Evolutionary conservation across 441 rosid genomes (phyloP).

Genomic region (Jatropha podagrica): DNA sequence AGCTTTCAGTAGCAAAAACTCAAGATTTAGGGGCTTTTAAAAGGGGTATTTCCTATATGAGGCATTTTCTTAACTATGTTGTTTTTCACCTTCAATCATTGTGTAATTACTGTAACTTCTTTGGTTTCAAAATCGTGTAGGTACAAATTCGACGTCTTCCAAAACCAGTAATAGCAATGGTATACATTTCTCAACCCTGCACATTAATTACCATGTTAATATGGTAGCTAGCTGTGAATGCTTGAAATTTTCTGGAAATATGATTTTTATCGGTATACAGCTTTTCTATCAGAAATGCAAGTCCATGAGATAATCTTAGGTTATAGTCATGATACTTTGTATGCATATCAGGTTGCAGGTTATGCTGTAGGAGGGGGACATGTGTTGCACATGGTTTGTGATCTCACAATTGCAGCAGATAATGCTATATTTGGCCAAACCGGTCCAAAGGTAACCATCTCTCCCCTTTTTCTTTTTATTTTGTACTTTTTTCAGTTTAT

Average conservation of each 20-base stretch:
- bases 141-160: conserved; percentile 91
- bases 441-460: conserved; percentile 73
- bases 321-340: not conserved
- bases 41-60: not conserved
- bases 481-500: not conserved
- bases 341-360: conserved; percentile 73
- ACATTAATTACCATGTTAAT: not conserved
- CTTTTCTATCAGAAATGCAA: not conserved
- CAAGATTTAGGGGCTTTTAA: not conserved
- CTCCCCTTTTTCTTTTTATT: not conserved
- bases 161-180: conserved; percentile 97
- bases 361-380: conserved; percentile 98
- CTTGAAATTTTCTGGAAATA: not conserved
- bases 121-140: conserved; percentile 39
- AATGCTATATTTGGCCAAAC: conserved; percentile 93
- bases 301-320: conserved; percentile 2
- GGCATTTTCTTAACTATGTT: not conserved
- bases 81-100: not conserved
- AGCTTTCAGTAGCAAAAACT: not conserved
- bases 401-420: conserved; percentile 93
- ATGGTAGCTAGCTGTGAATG: not conserved
- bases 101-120: not conserved
- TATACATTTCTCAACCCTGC: conserved; percentile 27
- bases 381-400: conserved; percentile 90
- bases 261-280: not conserved